These are phyloP conservation scores for Azolla pinnata DNA, from an alignment of 75 land plant genomes.

Conservation along the genomic window DNA sequence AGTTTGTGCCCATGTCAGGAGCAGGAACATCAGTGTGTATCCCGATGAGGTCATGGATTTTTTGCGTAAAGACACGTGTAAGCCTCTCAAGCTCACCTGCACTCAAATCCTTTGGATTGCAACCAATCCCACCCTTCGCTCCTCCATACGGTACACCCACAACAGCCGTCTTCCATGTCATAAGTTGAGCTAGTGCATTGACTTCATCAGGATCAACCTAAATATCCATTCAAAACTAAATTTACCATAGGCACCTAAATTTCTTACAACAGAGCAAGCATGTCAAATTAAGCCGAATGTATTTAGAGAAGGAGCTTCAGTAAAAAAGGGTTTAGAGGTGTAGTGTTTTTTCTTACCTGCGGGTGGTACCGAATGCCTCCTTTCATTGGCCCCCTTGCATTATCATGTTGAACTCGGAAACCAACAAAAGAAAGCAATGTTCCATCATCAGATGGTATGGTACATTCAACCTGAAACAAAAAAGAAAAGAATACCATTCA, in stretches of 20 bases:
- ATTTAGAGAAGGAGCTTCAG: no score
- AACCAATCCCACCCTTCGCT: conserved; percentile 96
- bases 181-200: conserved; percentile 88
- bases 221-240: no score
- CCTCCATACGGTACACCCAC: conserved; percentile 93
- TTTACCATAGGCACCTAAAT: no score
- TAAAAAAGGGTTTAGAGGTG: no score
- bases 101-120: conserved; percentile 61
- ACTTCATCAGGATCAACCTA: conserved; percentile 97
- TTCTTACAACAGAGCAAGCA: no score
- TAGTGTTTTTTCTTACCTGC: no score
- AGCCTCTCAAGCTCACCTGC: conserved; percentile 63
- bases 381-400: conserved; percentile 95
- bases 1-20: conserved; percentile 92
- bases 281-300: no score
- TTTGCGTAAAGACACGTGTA: conserved; percentile 84
- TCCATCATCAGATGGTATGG: conserved; percentile 90
- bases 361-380: conserved; percentile 91
- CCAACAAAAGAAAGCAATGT: conserved; percentile 73
- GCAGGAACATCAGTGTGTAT: conserved; percentile 86
- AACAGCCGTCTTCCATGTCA: conserved; percentile 98
- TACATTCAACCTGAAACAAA: conserved; percentile 56
- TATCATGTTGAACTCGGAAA: conserved; percentile 90
- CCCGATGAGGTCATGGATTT: conserved; percentile 90
- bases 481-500: no score